Evolutionary conservation across 106 monocot species (phyloP).

Genomic region (Dioscorea zingiberensis): DNA sequence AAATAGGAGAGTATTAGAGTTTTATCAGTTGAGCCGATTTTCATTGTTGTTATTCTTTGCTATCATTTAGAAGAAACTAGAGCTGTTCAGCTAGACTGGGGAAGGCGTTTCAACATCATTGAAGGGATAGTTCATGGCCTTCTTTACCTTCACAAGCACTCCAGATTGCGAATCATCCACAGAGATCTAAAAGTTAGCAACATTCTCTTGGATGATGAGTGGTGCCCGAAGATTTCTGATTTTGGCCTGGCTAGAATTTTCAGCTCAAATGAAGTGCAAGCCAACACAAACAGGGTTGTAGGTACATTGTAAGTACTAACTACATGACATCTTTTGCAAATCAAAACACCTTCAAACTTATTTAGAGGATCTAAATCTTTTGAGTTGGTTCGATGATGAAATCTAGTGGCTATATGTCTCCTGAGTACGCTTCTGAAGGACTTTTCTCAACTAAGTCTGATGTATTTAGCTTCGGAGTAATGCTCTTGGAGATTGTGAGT

Average conservation of each 20-base stretch:
- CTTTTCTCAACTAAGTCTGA: background rate
- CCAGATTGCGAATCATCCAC: background rate
- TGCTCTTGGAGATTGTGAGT: background rate
- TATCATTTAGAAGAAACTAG: background rate
- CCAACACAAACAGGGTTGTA: background rate
- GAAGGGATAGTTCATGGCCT: conserved; percentile 1
- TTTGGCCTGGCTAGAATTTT: conserved; percentile 2
- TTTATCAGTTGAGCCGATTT: background rate
- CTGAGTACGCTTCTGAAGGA: background rate
- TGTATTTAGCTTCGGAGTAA: conserved; percentile 1
- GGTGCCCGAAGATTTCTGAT: background rate
- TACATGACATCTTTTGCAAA: background rate
- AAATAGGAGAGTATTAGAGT: background rate
- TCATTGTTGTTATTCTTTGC: background rate
- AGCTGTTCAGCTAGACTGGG: background rate
- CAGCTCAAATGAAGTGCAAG: background rate
- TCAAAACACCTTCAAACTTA: background rate
- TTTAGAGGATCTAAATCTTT: background rate
- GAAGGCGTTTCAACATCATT: background rate
- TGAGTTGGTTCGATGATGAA: background rate
- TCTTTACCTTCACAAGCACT: background rate
- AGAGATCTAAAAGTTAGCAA: background rate
- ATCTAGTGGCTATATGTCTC: conserved; percentile 1
- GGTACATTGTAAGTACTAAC: background rate
- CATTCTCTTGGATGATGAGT: background rate